These are phyloP conservation scores for Echium plantagineum DNA, from an alignment of 257 asterid species.

Conservation along the genomic window DNA sequence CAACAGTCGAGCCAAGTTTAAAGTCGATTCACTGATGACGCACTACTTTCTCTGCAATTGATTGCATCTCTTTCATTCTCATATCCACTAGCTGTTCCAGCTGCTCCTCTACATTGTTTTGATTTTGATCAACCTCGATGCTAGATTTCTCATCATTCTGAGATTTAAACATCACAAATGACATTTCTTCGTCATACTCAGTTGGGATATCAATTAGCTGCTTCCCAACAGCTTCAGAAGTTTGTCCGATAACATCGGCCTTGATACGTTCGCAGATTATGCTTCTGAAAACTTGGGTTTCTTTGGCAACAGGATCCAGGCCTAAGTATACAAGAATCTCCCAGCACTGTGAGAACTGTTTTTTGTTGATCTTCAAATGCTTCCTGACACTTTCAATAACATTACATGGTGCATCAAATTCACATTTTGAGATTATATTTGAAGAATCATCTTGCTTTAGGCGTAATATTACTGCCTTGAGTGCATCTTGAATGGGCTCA, in stretches of 20 bases:
- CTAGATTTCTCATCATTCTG: slow-evolving; percentile 25
- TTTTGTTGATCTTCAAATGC: slow-evolving; percentile 66
- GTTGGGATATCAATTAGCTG: slow-evolving; percentile 60
- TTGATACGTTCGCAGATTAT: slow-evolving; percentile 45
- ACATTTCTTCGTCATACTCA: slow-evolving; percentile 49
- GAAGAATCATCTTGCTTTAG: slow-evolving; percentile 47
- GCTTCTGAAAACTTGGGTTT: slow-evolving; percentile 42
- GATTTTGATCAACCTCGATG: slow-evolving; percentile 38
- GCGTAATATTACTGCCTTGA: slow-evolving; percentile 30
- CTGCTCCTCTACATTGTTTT: slow-evolving; percentile 47
- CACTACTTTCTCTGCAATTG: slow-evolving; percentile 48
- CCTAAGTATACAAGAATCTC: slow-evolving; percentile 72
- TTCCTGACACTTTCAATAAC: slow-evolving; percentile 52
- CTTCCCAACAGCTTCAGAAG: slow-evolving; percentile 53
- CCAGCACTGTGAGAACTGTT: slow-evolving; percentile 87
- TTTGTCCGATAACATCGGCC: slow-evolving; percentile 73
- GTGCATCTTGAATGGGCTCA: slow-evolving; percentile 44
- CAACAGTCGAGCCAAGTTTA: neutral
- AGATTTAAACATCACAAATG: slow-evolving; percentile 74
- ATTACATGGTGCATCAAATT: slow-evolving; percentile 36
- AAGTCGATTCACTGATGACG: neutral
- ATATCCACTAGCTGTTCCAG: slow-evolving; percentile 55
- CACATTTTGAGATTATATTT: slow-evolving; percentile 35
- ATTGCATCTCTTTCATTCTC: slow-evolving; percentile 58
- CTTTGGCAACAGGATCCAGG: slow-evolving; percentile 37